Evolutionary conservation across 805 yeast species (phyloP), one percentile per base, ranked within the genome.

Genomic region (Lachancea sp.): DNA sequence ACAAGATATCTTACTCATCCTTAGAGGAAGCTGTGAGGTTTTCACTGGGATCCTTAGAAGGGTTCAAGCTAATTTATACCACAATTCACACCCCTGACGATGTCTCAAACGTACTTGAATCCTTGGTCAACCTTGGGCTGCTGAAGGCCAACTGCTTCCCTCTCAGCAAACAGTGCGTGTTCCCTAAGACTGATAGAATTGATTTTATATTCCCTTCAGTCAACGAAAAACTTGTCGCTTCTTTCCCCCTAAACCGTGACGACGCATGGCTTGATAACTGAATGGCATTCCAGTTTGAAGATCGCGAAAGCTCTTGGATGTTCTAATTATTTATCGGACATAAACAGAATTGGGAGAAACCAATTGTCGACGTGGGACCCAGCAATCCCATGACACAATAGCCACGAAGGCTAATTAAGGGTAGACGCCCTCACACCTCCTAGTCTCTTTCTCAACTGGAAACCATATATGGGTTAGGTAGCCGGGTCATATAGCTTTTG

Each of bases 81-180:
- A 46, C 48, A 12, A 51, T 58, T 16, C 59, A 58, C 29, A 36
- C 45, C 3, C 34, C 53, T 2, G 45, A 38, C 13, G 52, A 54
- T 38, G 55, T 49, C 5, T 61, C 58, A 34, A 56, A 58, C 38
- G 46, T 60, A 2, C 45, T 61, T 6, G 55, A 56, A 3, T 56
- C 63, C 2, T 49, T 61, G 9, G 56, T 55, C 36, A 58, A 55
- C 24, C 40, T 57, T 30, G 58, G 58, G 2, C 48, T 58, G 29
- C 38, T 59, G 20, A 50, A 59, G 38, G 65, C 63, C 20, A 61
- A 61, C 40, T 59, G 63, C 36, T 60, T 58, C 47, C 65, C 64
- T 20, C 22, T 47, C 17, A 31, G 52, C 36, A 46, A 49, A 36
- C 43, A 57, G 17, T 56, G 60, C 31, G 63, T 61, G 4, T 53